Evolutionary conservation across 2,329 filamentous ascomycete genomes (phyloP).

Genomic region (Pestalotiopsis sp.): DNA sequence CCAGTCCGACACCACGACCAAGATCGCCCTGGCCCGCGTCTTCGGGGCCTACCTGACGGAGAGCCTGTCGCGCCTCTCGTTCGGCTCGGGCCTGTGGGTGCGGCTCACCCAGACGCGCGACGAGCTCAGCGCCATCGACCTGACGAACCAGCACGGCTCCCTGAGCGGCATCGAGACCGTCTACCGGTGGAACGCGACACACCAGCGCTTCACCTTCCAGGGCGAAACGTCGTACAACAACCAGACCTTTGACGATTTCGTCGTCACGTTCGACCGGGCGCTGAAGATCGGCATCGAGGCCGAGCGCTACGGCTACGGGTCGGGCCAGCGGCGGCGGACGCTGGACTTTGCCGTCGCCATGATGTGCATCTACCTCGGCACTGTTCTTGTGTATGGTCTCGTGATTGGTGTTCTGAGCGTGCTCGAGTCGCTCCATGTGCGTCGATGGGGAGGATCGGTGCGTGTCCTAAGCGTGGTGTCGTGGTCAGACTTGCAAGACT

Average conservation of each 20-base stretch:
- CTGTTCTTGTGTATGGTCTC: neutral
- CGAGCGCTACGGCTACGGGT: neutral
- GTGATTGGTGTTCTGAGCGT: neutral
- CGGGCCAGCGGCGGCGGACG: neutral
- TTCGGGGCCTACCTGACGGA: neutral
- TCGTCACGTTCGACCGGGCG: neutral
- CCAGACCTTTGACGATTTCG: neutral
- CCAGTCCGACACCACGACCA: neutral
- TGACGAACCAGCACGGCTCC: neutral
- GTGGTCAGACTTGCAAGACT: neutral
- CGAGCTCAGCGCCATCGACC: neutral
- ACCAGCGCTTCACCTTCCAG: neutral
- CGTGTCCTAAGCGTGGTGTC: neutral
- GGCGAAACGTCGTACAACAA: neutral
- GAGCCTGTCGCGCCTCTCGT: neutral
- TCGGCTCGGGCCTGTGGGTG: neutral
- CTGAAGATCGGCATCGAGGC: neutral
- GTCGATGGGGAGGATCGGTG: neutral
- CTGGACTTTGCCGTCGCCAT: neutral
- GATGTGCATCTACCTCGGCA: neutral
- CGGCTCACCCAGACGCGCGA: neutral
- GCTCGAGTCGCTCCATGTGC: neutral
- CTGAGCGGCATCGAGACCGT: neutral
- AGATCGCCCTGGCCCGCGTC: neutral
- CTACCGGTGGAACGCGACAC: neutral